Base-by-base conservation (phyloP, 164 flowering plant species). In the Nymphaea thermarum region DNA sequence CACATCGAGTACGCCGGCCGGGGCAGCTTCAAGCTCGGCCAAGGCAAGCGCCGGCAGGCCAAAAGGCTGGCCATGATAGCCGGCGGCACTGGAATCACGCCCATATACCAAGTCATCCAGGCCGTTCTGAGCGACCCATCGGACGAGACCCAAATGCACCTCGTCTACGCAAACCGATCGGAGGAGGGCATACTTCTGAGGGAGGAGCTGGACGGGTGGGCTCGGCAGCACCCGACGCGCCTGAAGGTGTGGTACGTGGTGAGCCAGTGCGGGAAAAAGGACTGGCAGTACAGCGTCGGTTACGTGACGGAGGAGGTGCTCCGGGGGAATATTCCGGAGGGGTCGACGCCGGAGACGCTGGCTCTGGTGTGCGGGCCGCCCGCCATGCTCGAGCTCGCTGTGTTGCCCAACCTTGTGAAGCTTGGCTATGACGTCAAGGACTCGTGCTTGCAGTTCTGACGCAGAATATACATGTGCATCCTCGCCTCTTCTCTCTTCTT, bases 11-110 rank as follows among this genome's bases (percentile, higher is more conserved):
- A 95, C 77, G 76, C 68, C 0, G 94, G 96, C 3, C 77, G 77
- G 1, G 98, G 99, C 1, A 78, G 81, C 69, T 91, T 95, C 72
- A 36, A 62, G 2, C 94, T 88, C 55, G 83, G 81, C 57, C 36
- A 25, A 25, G 93, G 96, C 25, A 81, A 88, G 61, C 86, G 75
- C 15, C 86, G 81, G 84, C 84, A 75, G 65, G 96, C 89, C 36
- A 86, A 80, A 76, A 76, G 78, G 70, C 80, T 95, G 2, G 84
- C 96, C 5, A 91, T 95, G 99, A 10, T 91, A 3, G 91, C 99
- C 4, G 99, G 99, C 12, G 99, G 99, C 42, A 87, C 98, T 0
- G 98, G 99, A 3, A 95, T 95, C 69, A 95, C 99, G 0, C 99
- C 99, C 0, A 81, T 95, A 0, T 95, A 95, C 68, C 99, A 95